These are phyloP conservation scores for Venturia pyrina DNA, from an alignment of 2,329 filamentous ascomycete genomes.

Conservation along the genomic window DNA sequence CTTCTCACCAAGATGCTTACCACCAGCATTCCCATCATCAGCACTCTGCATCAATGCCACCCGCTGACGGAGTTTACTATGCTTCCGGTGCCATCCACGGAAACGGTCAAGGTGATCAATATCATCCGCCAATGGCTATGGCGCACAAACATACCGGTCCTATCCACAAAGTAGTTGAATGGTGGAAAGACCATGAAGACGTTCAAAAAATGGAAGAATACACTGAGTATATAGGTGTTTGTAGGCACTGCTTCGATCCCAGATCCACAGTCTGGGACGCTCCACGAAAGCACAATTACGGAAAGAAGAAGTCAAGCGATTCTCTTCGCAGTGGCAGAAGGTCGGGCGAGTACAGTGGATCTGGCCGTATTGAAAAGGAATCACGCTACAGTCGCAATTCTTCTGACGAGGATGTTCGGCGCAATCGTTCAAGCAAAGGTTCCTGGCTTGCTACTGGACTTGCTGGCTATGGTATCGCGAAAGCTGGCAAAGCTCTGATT, in stretches of 20 bases:
- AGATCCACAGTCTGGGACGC: slow-evolving; percentile 45
- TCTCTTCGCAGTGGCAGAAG: slow-evolving; percentile 19
- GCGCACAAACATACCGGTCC: slow-evolving; percentile 46
- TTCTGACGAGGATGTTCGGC: slow-evolving; percentile 41
- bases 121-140: slow-evolving; percentile 32
- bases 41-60: slow-evolving; percentile 3
- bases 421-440: slow-evolving; percentile 29
- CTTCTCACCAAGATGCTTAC: slow-evolving; percentile 28
- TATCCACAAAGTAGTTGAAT: slow-evolving; percentile 46
- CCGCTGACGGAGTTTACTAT: not conserved
- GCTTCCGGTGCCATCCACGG: slow-evolving; percentile 10
- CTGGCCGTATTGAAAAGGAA: slow-evolving; percentile 47
- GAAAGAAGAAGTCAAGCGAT: slow-evolving; percentile 19
- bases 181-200: slow-evolving; percentile 55
- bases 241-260: slow-evolving; percentile 55
- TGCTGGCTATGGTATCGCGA: slow-evolving; percentile 43
- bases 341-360: slow-evolving; percentile 6
- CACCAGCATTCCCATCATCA: slow-evolving; percentile 15
- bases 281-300: slow-evolving; percentile 50
- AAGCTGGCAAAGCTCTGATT: slow-evolving; percentile 44
- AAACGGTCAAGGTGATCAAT: slow-evolving; percentile 13
- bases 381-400: slow-evolving; percentile 40
- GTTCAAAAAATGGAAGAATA: slow-evolving; percentile 58
- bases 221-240: slow-evolving; percentile 56
- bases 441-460: slow-evolving; percentile 46